Evolutionary conservation across 208 protist species (phyloP).

Genomic region (Sergeia podlipaevii): DNA sequence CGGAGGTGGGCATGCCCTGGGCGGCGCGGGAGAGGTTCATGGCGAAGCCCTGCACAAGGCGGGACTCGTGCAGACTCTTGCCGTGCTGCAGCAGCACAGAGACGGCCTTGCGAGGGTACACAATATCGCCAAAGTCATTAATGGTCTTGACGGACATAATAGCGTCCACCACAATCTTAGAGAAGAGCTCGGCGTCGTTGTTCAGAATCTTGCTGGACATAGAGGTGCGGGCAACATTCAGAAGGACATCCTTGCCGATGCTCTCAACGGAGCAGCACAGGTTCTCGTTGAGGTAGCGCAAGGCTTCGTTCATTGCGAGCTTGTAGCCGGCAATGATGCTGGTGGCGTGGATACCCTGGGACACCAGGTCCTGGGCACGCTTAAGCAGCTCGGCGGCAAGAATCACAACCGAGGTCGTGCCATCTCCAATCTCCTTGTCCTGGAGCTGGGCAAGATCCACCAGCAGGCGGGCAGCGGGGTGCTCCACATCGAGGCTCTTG

Average conservation of each 20-base stretch:
- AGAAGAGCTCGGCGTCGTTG: conserved; percentile 96
- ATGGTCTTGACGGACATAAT: conserved; percentile 90
- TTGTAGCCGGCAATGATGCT: conserved; percentile 99
- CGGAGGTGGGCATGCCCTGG: conserved; percentile 96
- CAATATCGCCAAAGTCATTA: conserved; percentile 90
- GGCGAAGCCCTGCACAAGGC: conserved; percentile 95
- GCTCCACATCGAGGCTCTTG: conserved; percentile 92
- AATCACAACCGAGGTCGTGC: conserved; percentile 99
- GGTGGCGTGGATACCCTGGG: conserved; percentile 98
- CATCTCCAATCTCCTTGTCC: conserved; percentile 99
- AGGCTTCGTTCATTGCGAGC: conserved; percentile 94
- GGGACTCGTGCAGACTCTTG: conserved; percentile 91
- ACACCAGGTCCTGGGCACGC: conserved; percentile 97
- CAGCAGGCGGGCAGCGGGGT: conserved; percentile 96
- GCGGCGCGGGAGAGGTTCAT: conserved; percentile 96
- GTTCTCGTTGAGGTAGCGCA: conserved; percentile 95
- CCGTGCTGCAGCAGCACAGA: conserved; percentile 99
- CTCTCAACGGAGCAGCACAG: conserved; percentile 78
- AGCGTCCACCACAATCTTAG: conserved; percentile 95
- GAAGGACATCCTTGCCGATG: conserved; percentile 93
- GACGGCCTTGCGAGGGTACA: conserved; percentile 98
- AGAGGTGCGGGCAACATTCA: conserved; percentile 98
- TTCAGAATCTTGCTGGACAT: conserved; percentile 99
- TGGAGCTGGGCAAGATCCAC: conserved; percentile 99
- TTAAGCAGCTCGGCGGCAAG: conserved; percentile 99